Evolutionary conservation across 768 basidiomycete species (phyloP).

Genomic region (Phaeotremella skinneri): DNA sequence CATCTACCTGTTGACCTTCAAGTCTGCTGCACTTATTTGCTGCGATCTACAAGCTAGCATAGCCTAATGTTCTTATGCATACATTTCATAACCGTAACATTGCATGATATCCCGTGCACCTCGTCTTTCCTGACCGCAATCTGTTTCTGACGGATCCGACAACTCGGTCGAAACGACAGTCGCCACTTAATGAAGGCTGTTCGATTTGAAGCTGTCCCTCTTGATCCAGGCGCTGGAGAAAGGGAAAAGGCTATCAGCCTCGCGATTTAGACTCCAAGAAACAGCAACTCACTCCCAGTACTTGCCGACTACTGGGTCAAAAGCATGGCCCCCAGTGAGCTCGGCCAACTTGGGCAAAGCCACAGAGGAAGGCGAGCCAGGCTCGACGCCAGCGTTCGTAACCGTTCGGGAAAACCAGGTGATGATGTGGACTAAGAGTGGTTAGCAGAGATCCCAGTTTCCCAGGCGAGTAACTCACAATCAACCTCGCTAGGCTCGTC

Average conservation of each 20-base stretch:
- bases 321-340: constrained; percentile 38
- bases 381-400: constrained; percentile 37
- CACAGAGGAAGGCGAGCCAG: constrained; percentile 23
- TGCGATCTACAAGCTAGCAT: no score
- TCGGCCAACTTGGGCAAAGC: constrained; percentile 36
- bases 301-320: constrained; percentile 39
- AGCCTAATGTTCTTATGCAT: no score
- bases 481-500: constrained; percentile 36
- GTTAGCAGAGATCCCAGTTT: neutral
- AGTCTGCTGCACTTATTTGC: no score
- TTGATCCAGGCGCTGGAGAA: constrained; percentile 34
- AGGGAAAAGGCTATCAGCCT: neutral
- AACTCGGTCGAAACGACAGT: neutral
- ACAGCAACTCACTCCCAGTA: constrained; percentile 46
- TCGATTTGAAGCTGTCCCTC: constrained; percentile 38
- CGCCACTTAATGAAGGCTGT: constrained; percentile 28
- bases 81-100: no score
- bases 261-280: neutral
- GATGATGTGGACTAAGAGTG: constrained; percentile 40
- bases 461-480: constrained; percentile 26
- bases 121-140: neutral
- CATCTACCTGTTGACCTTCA: no score
- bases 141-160: neutral
- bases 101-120: no score
- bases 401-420: constrained; percentile 41